Evolutionary conservation across 208 protist genomes (phyloP), one percentile per base, ranked within the genome.

Genomic region (Trypanosoma caninum): DNA sequence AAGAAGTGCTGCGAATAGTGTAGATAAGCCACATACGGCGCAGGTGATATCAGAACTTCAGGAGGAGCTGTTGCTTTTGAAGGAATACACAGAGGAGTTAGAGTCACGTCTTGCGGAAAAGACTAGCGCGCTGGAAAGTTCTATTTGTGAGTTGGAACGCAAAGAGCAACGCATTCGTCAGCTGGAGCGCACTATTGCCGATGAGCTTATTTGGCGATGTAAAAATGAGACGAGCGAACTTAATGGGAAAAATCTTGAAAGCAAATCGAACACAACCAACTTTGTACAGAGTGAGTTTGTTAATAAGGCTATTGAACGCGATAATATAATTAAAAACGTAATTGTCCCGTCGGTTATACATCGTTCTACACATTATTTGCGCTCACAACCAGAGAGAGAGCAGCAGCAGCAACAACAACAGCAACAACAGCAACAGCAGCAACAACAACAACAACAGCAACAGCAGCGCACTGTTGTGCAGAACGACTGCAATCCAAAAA

Each of bases 81-180:
- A 66, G 41, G 18, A 67, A 28, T 73, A 78, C 53, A 69, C 84
- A 9, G 64, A 65, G 28, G 76, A 72, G 25, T 75, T 91, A 20
- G 77, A 90, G 53, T 33, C 53, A 18, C 69, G 71, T 0, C 62
- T 90, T 16, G 44, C 50, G 16, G 64, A 85, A 44, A 69, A 84
- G 37, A 47, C 62, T 6, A 54, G 50, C 13, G 48, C 59, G 30
- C 54, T 91, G 16, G 76, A 83, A 53, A 56, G 63, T 31, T 72
- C 72, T 47, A 57, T 72, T 28, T 61, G 28, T 5, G 80, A 87
- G 41, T 38, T 89, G 27, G 72, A 71, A 23, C 52, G 45, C 7
- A 79, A 87, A 31, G 80, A 91, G 23, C 78, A 87, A 59, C 78
- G 87, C n/a, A 82, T 91, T 55, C 83, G 84, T 1, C 72, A 89